phyloP scores from a whole-genome alignment of 2,329 filamentous ascomycete species.

The Penicillium hesseltinei region DNA sequence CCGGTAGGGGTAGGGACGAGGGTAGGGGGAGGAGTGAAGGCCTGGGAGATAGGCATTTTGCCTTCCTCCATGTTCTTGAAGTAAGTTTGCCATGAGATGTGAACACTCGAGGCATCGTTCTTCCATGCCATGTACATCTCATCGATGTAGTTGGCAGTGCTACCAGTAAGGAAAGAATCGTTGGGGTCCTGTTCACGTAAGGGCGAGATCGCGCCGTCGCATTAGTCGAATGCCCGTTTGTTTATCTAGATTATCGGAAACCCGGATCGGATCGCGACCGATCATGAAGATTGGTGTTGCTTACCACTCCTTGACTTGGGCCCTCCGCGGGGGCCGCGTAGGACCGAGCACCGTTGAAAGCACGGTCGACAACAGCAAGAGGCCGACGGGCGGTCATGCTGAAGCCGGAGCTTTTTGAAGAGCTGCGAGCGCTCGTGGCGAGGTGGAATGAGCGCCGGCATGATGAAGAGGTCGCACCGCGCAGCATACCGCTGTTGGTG shows the following conservation, averaged over 20 bases:
- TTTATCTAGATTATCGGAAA: slow-evolving; percentile 6
- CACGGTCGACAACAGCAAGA: slow-evolving; percentile 42
- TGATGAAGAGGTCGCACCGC: slow-evolving; percentile 33
- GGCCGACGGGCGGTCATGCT: slow-evolving; percentile 41
- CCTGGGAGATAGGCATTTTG: slow-evolving; percentile 95
- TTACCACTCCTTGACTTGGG: slow-evolving; percentile 60
- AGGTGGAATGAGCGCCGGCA: slow-evolving; percentile 37
- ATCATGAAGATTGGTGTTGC: slow-evolving; percentile 28
- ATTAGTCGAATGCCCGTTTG: slow-evolving; percentile 22
- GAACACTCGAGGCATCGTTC: slow-evolving; percentile 85
- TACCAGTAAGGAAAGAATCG: slow-evolving; percentile 95
- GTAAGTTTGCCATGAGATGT: slow-evolving; percentile 98
- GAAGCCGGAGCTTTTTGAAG: slow-evolving; percentile 36
- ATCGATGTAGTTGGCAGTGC: slow-evolving; percentile 97
- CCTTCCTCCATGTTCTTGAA: slow-evolving; percentile 99
- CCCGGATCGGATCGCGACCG: slow-evolving; percentile 6
- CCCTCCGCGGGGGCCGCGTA: slow-evolving; percentile 62
- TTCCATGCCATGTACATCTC: slow-evolving; percentile 99
- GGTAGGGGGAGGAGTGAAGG: slow-evolving; percentile 92
- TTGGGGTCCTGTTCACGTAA: slow-evolving; percentile 65
- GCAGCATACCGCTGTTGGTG: slow-evolving; percentile 39
- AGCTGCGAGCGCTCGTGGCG: slow-evolving; percentile 31
- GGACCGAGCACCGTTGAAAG: slow-evolving; percentile 45
- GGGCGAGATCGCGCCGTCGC: slow-evolving; percentile 22
- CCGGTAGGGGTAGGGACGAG: slow-evolving; percentile 80